Conservation (phyloP, 1,284 basidiomycete genomes). For the Pascua sp. region DNA sequence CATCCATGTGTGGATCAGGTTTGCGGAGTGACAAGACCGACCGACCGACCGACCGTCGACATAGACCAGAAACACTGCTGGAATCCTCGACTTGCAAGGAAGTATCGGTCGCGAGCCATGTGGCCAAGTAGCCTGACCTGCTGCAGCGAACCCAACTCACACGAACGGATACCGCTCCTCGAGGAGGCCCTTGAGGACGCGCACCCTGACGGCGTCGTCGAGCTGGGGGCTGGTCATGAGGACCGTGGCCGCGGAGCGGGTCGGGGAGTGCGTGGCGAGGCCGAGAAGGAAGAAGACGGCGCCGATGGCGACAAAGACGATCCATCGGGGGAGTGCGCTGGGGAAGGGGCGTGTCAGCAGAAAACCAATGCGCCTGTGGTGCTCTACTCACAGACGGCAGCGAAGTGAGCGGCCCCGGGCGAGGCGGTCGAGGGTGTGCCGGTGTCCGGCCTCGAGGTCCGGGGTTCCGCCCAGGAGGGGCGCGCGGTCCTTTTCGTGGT, state of each 20-base stretch:
- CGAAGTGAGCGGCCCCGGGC: neutral
- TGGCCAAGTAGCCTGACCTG: too few relatives aligned
- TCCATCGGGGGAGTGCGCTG: neutral
- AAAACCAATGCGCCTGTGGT: too few relatives aligned
- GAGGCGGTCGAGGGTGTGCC: neutral
- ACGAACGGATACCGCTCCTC: constrained; percentile 8
- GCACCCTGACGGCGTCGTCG: neutral
- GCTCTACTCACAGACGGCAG: too few relatives aligned
- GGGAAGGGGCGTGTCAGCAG: neutral
- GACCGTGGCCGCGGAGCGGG: neutral
- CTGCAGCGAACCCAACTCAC: neutral
- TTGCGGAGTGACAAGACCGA: too few relatives aligned
- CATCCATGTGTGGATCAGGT: too few relatives aligned
- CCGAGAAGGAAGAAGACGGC: neutral
- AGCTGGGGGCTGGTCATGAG: neutral
- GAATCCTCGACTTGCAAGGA: too few relatives aligned
- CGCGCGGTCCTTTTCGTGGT: neutral
- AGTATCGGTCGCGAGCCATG: too few relatives aligned
- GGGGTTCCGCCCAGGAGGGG: neutral
- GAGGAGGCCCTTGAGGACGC: constrained; percentile 10
- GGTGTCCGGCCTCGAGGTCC: neutral
- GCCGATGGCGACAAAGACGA: neutral
- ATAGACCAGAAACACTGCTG: too few relatives aligned
- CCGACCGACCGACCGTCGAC: too few relatives aligned
- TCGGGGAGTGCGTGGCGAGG: neutral